Evolutionary conservation across 495 filamentous ascomycete genomes (phyloP), one percentile per base, ranked within the genome.

Genomic region (Choiromyces venosus): DNA sequence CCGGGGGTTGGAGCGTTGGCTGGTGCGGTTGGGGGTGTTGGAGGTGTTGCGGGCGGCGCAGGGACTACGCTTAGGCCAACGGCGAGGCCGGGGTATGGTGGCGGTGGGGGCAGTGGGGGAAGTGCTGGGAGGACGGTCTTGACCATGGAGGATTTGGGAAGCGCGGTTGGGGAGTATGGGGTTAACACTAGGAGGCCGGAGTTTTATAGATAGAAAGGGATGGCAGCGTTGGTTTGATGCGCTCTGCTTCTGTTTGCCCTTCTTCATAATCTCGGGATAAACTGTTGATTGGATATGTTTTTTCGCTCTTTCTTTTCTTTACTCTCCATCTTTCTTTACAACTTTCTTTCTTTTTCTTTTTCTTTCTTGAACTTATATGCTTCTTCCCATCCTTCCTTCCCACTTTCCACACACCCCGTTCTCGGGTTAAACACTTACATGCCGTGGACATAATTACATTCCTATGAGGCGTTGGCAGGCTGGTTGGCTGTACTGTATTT

Each of bases 141-240:
- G 72, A 98, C 96, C 8, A 98, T 99, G 95, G 95, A 99, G 84
- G 95, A 99, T 86, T 82, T 99, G 79, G 95, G 95, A 3, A 97
- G 96, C 91, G 95, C 95, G 8, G 95, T 97, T 29, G 91, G 91
- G 0, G 95, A 98, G 84, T 98, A 97, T 84, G 95, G 96, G 0
- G 93, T 98, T 68, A 98, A 96, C 83, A 91, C 97, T 18, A 96
- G 94, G 88, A 85, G 95, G 72, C 94, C 94, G 74, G 95, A 99
- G 84, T 99, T 97, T 81, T 99, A 99, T 84, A 89, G 94, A 78
- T 97, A 84, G 88, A 67, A 69, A 37, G 40, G 38, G n/a, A 68
- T 68, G 1, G n/a, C n/a, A n/a, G n/a, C 4, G 19, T 25, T 56
- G 52, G 21, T 4, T 61, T 25, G 19, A 68, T 44, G 67, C 6